Evolutionary conservation across 192 early-diverging fungal genomes (phyloP).

Genomic region (Chytriomyces hyalinus): DNA sequence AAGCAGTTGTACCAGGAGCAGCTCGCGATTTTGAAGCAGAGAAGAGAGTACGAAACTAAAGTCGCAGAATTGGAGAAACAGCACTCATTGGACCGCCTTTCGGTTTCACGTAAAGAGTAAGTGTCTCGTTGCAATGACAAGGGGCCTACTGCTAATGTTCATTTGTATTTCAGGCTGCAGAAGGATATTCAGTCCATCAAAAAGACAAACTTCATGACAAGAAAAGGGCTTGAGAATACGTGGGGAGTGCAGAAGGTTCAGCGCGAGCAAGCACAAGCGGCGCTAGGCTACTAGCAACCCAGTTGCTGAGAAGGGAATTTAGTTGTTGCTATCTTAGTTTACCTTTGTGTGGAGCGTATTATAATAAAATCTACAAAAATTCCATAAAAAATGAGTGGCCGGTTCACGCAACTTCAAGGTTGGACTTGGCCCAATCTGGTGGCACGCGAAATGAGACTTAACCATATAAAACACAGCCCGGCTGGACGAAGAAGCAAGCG

Average conservation of each 20-base stretch:
- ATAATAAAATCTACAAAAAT: too few species aligned
- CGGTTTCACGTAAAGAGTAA: constrained; percentile 51
- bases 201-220: constrained; percentile 21
- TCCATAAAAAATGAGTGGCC: too few species aligned
- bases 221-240: constrained; percentile 38
- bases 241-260: constrained; percentile 33
- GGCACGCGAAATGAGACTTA: too few species aligned
- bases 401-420: too few species aligned
- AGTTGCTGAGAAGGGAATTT: too few species aligned
- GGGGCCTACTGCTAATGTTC: background rate
- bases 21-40: constrained; percentile 51
- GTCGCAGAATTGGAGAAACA: constrained; percentile 50
- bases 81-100: constrained; percentile 40
- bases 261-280: constrained; percentile 14
- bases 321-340: too few species aligned
- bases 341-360: too few species aligned
- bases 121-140: background rate
- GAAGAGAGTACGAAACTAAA: constrained; percentile 43
- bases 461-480: too few species aligned
- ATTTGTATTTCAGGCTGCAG: constrained; percentile 27
- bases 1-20: constrained; percentile 59
- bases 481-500: too few species aligned
- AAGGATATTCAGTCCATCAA: constrained; percentile 40
- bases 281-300: constrained; percentile 5
- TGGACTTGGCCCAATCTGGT: too few species aligned